Evolutionary conservation across 2,329 filamentous ascomycete genomes (phyloP), one percentile per base, ranked within the genome.

Genomic region (Seiridium cupressi): DNA sequence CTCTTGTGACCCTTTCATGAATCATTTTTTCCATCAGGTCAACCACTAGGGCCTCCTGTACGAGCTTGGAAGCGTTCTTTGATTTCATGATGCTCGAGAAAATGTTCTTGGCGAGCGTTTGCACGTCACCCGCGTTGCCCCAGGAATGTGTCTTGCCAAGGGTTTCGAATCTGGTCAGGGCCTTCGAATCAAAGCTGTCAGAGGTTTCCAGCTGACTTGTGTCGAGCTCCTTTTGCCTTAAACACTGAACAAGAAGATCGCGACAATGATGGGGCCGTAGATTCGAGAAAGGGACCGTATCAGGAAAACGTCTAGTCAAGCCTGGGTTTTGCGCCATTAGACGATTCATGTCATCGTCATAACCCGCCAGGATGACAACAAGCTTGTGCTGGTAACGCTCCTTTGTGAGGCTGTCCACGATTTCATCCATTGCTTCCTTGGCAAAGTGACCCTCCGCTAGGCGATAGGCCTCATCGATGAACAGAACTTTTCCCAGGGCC

Each of bases 381-480:
- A 91, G 72, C 60, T 86, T 89, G 38, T 81, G 76, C 2, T 77
- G 72, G 67, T 85, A 91, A 44, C 76, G 80, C 0, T 81, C 78
- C 61, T 90, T 84, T 2, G 80, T 84, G 0, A 81, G 68, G 0
- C 73, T 77, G 61, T 84, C 80, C 0, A 85, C 80, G 0, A 85
- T 67, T 66, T 85, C 83, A 48, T 84, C 81, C 2, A 84, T 72
- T 0, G 83, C 82, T 61, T 85, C 82, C 49, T 82, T 81, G 0
- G 84, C 86, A 64, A 85, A 92, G 0, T 68, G 66, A 0, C 84
- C 84, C 1, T 84, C 81, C 0, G 75, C 78, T 1, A 92, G 80
- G 0, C 88, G 81, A 64, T 92, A 92, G 0, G 89, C 89, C 68
- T 92, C 89, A 59, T 92, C 89, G 6, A 93, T 82, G 62, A 92